These are phyloP conservation scores for Aspergillus sp. DNA, from an alignment of 2,329 filamentous ascomycete genomes.

Conservation along the genomic window DNA sequence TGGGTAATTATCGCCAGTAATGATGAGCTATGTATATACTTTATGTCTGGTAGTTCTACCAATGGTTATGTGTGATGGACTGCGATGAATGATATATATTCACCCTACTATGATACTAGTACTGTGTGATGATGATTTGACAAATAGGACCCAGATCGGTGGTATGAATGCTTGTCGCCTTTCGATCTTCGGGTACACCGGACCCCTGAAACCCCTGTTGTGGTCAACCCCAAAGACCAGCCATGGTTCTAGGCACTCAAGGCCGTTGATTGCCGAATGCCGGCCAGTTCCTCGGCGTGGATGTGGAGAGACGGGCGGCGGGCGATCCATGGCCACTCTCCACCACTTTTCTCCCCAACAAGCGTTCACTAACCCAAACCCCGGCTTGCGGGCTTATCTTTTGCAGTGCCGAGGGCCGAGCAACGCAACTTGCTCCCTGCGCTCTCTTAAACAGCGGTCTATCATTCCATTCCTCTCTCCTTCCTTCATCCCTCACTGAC, in stretches of 20 bases:
- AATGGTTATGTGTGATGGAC: not conserved
- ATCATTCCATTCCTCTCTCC: not conserved
- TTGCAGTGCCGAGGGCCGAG: conserved; percentile 11
- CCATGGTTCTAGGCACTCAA: too few species aligned
- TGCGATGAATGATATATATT: too few species aligned
- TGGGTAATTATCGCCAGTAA: not conserved
- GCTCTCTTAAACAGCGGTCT: not conserved
- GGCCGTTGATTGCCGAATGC: too few species aligned
- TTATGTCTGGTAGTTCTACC: too few species aligned
- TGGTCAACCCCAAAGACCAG: too few species aligned
- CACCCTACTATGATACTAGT: too few species aligned
- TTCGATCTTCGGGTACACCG: not conserved
- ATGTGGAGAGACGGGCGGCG: too few species aligned
- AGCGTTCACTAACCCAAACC: not conserved
- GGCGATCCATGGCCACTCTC: not conserved
- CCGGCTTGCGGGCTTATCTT: conserved; percentile 1
- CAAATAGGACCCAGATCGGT: too few species aligned
- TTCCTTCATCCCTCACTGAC: not conserved
- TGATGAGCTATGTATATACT: not conserved
- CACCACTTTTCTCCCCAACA: not conserved
- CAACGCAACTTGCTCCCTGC: not conserved
- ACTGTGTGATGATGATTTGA: too few species aligned
- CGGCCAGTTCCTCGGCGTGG: too few species aligned
- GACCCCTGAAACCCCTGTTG: too few species aligned
- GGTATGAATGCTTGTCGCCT: not conserved